A percentile compares a stretch with the other conserved stretches of the same genome.
Conservation (phyloP, 768 basidiomycete species). For the Symmetrospora coprosmae region DNA sequence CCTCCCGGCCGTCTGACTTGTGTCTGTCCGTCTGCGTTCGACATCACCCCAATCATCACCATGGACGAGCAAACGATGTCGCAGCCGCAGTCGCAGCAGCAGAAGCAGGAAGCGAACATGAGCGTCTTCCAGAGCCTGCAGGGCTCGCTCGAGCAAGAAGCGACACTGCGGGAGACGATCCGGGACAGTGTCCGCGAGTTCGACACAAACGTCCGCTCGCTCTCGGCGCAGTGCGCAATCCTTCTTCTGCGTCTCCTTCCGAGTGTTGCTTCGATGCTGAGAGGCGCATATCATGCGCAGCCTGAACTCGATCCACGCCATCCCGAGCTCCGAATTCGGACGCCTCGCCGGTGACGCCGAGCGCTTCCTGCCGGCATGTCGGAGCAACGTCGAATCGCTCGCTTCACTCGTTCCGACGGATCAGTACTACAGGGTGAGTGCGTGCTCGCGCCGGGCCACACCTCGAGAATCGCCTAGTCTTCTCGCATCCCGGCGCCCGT, state of each 20-base stretch:
- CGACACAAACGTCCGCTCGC: conserved; percentile 23
- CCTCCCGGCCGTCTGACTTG: too few relatives aligned
- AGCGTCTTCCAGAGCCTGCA: conserved; percentile 15
- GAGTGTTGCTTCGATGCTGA: background rate
- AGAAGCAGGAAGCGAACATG: background rate
- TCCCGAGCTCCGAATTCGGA: conserved; percentile 13
- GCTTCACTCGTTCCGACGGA: conserved; percentile 35
- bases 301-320: conserved; percentile 13
- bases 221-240: conserved; percentile 6
- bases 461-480: too few relatives aligned
- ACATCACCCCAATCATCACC: too few relatives aligned
- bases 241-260: background rate
- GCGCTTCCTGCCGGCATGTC: conserved; percentile 13
- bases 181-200: conserved; percentile 24
- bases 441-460: too few relatives aligned
- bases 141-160: conserved; percentile 17
- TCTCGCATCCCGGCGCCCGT: background rate
- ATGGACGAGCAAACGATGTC: too few relatives aligned
- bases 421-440: conserved; percentile 36
- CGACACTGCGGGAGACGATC: conserved; percentile 26
- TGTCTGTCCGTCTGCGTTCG: too few relatives aligned
- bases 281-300: background rate
- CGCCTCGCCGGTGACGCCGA: conserved; percentile 26
- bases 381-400: conserved; percentile 24
- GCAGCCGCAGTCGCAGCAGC: too few relatives aligned